These are phyloP conservation scores for Arthrobotrys musiformis DNA, from an alignment of 2,329 filamentous ascomycete species.

Conservation along the genomic window DNA sequence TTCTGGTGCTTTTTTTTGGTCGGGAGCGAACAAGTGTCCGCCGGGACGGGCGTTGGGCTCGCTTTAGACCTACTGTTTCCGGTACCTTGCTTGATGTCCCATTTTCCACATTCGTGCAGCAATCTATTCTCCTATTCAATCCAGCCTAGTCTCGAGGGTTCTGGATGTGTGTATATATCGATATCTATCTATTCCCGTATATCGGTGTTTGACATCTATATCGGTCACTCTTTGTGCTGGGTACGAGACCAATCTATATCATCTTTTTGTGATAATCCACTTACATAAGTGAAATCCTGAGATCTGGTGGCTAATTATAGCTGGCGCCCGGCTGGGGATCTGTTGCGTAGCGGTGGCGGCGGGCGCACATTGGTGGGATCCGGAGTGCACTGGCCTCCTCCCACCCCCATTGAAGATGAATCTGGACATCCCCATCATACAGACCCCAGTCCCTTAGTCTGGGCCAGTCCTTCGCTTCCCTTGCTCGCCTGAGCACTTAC, in stretches of 20 bases:
- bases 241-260: no score
- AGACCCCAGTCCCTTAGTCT: background rate
- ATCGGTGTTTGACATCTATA: no score
- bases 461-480: background rate
- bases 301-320: slow-evolving; percentile 20
- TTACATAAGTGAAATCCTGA: background rate
- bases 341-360: background rate
- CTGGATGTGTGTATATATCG: background rate
- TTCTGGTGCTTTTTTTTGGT: background rate
- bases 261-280: background rate
- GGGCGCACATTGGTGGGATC: background rate
- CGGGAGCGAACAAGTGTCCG: slow-evolving; percentile 38
- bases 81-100: background rate
- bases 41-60: slow-evolving; percentile 21
- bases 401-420: no score
- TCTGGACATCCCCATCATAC: background rate
- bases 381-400: background rate
- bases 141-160: no score
- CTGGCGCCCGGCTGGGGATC: no score
- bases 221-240: no score
- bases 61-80: slow-evolving; percentile 45
- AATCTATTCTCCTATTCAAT: no score
- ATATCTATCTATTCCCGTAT: no score
- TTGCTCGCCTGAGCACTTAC: background rate
- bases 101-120: no score